Evolutionary conservation across 805 yeast species (phyloP).

Genomic region (Teunomyces pallodes): DNA sequence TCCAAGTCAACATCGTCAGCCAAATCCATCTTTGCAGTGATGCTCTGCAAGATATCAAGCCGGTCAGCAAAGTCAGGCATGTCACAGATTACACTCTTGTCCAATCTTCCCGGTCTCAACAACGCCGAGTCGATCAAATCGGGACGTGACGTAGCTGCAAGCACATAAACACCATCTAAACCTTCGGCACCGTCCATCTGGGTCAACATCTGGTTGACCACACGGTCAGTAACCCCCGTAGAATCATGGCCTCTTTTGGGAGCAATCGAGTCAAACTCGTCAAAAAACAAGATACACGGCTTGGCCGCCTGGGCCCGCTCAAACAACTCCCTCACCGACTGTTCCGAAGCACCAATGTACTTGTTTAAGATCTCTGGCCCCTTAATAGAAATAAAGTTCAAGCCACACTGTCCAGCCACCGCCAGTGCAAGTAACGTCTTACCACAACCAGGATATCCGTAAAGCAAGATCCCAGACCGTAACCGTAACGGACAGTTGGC

Average conservation of each 20-base stretch:
- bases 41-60: constrained; percentile 62
- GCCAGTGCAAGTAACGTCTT: constrained; percentile 92
- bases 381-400: constrained; percentile 88
- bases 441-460: constrained; percentile 98
- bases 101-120: constrained; percentile 93
- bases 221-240: constrained; percentile 96
- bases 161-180: constrained; percentile 89
- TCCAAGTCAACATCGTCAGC: constrained; percentile 48
- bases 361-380: constrained; percentile 96
- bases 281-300: constrained; percentile 90
- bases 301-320: constrained; percentile 93
- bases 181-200: constrained; percentile 99
- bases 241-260: constrained; percentile 98
- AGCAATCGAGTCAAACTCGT: constrained; percentile 95
- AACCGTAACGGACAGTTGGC: constrained; percentile 81
- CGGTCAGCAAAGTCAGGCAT: constrained; percentile 75
- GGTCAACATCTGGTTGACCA: constrained; percentile 93
- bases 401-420: constrained; percentile 88
- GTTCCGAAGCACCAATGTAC: constrained; percentile 97
- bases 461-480: constrained; percentile 84
- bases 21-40: constrained; percentile 60
- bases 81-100: constrained; percentile 86
- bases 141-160: constrained; percentile 96
- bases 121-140: constrained; percentile 94
- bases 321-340: constrained; percentile 86